A percentile compares a stretch with the other conserved stretches of the same genome.
These are phyloP conservation scores for Cryphonectria nitschkei DNA, from an alignment of 2,329 filamentous ascomycete species.

Conservation along the genomic window DNA sequence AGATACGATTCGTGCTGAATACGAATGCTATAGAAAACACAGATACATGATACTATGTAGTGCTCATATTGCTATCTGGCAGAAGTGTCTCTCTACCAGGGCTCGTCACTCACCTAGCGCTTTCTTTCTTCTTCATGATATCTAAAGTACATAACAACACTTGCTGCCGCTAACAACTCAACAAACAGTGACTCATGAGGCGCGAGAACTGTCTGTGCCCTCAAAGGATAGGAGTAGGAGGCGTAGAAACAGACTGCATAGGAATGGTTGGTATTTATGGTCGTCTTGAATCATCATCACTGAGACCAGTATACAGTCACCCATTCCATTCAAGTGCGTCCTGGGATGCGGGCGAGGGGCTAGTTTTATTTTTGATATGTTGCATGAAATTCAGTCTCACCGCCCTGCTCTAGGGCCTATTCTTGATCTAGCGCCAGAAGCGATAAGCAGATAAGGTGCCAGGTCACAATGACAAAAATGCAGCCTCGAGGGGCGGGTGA, in stretches of 20 bases:
- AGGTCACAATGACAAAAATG: constrained; percentile 4
- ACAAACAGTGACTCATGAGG: neutral
- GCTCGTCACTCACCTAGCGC: neutral
- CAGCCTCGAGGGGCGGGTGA: constrained; percentile 9
- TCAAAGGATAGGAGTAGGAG: neutral
- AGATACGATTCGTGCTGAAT: neutral
- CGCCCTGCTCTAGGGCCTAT: constrained; percentile 33
- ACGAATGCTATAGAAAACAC: neutral
- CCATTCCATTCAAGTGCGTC: neutral
- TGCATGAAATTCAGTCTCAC: constrained; percentile 35
- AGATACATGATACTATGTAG: neutral
- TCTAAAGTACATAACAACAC: neutral
- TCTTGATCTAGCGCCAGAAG: constrained; percentile 28
- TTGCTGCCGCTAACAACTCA: neutral
- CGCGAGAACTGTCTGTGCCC: neutral
- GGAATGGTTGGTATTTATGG: neutral
- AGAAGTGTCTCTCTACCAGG: neutral
- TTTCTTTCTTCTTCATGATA: neutral
- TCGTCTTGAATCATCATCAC: neutral
- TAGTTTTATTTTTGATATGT: constrained; percentile 26
- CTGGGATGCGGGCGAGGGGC: too few relatives aligned
- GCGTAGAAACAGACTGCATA: neutral
- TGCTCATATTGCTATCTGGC: neutral
- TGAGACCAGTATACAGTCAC: neutral
- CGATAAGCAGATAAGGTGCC: constrained; percentile 38